These are phyloP conservation scores for Krasilnikovozyma curviuscula DNA, from an alignment of 768 basidiomycete species.

Conservation along the genomic window DNA sequence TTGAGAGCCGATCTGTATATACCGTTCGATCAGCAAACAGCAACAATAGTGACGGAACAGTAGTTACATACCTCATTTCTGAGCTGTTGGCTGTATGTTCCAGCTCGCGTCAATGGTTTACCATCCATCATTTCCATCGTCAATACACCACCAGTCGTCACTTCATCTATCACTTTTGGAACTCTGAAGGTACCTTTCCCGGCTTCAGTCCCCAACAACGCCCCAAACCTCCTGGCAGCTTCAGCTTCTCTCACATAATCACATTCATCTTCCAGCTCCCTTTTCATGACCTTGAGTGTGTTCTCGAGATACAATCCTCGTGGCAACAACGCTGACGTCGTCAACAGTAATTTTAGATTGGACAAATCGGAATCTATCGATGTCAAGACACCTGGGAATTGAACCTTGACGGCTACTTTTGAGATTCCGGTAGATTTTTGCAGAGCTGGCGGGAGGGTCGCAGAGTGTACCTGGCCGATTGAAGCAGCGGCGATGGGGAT, in stretches of 20 bases:
- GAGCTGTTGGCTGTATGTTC: constrained; percentile 34
- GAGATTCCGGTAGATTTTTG: constrained; percentile 31
- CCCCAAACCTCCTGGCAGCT: constrained; percentile 41
- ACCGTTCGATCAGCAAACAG: not conserved
- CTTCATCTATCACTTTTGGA: constrained; percentile 61
- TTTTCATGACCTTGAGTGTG: constrained; percentile 70
- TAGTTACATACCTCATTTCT: constrained; percentile 44
- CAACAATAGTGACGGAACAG: not conserved
- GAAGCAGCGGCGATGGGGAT: constrained; percentile 88
- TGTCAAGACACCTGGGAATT: constrained; percentile 77
- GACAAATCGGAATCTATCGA: constrained; percentile 75
- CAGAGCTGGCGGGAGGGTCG: constrained; percentile 36
- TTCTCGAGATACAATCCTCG: constrained; percentile 75
- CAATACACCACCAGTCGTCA: constrained; percentile 60
- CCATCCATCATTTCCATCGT: constrained; percentile 78
- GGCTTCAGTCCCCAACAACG: constrained; percentile 29
- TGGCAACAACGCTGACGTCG: constrained; percentile 61
- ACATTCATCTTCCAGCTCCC: constrained; percentile 81
- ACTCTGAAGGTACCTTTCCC: constrained; percentile 46
- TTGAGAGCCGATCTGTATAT: constrained; percentile 52
- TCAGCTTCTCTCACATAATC: constrained; percentile 68
- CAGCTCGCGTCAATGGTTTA: constrained; percentile 56
- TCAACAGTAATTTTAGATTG: constrained; percentile 64
- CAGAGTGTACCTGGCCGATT: constrained; percentile 85
- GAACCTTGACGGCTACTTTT: constrained; percentile 48